Evolutionary conservation across 345 rosid genomes (phyloP).

Genomic region (Syzygium grande): DNA sequence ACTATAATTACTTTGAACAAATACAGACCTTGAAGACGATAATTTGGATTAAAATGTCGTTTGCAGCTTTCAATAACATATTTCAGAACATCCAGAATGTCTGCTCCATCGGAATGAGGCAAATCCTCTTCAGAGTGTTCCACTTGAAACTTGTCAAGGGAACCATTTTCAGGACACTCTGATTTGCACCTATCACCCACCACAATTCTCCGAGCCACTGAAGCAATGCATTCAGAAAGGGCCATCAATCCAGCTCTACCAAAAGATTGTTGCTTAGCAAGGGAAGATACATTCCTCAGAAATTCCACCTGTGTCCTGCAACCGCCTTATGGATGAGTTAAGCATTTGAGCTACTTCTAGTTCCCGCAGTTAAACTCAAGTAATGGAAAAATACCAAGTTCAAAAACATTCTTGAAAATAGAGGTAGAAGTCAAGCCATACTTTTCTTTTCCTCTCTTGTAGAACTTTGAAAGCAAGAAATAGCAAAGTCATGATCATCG

Average conservation of each 20-base stretch:
- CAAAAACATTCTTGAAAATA: neutral
- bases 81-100: constrained; percentile 59
- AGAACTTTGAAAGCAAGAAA: neutral
- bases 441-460: neutral
- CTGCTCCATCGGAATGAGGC: constrained; percentile 22
- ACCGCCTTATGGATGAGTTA: neutral
- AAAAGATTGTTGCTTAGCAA: constrained; percentile 62
- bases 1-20: constrained; percentile 8
- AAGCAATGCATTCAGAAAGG: constrained; percentile 70
- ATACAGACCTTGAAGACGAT: constrained; percentile 74
- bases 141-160: constrained; percentile 9
- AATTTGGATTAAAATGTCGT: constrained; percentile 87
- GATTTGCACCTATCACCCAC: constrained; percentile 11
- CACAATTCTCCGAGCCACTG: constrained; percentile 42
- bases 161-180: constrained; percentile 13
- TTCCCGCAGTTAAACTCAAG: neutral
- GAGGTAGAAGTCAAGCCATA: neutral
- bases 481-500: neutral
- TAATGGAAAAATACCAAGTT: neutral
- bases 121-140: constrained; percentile 17
- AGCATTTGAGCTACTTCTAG: neutral
- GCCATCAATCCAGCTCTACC: constrained; percentile 91
- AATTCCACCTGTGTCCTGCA: constrained; percentile 51
- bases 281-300: constrained; percentile 56
- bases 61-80: constrained; percentile 85